Conservation (phyloP, 306 rosid species). For the Sindora glabra region DNA sequence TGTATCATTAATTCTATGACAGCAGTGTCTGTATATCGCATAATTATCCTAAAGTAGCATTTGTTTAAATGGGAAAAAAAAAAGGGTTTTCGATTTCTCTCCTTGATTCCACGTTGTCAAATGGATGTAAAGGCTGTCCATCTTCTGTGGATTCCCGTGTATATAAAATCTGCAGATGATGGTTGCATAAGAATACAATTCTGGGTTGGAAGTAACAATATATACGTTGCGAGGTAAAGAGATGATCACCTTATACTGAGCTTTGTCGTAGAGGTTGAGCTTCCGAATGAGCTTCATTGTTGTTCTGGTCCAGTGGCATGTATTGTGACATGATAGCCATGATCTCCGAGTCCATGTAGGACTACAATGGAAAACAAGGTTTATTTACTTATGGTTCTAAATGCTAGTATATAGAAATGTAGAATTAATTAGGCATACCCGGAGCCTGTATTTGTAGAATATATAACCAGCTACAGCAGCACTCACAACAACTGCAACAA, state of each 20-base stretch:
- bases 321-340: constrained; percentile 96
- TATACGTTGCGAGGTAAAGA: constrained; percentile 6
- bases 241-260: constrained; percentile 42
- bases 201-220: too few species aligned
- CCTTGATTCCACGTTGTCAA: too few species aligned
- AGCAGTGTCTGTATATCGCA: too few species aligned
- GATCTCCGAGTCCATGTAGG: constrained; percentile 96
- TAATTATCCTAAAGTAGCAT: too few species aligned
- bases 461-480: constrained; percentile 64
- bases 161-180: neutral
- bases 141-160: too few species aligned
- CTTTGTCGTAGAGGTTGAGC: constrained; percentile 53
- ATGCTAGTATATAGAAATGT: neutral
- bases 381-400: neutral
- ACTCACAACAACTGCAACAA: constrained; percentile 52
- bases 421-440: constrained; percentile 45
- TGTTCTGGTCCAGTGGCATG: constrained; percentile 83
- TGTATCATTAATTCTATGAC: too few species aligned
- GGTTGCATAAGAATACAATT: constrained; percentile 2
- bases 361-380: constrained; percentile 24
- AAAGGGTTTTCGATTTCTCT: too few species aligned
- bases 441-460: constrained; percentile 89
- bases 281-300: constrained; percentile 46
- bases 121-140: too few species aligned
- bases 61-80: too few species aligned